Conservation (phyloP, 192 early-diverging fungal species). For the Diversispora epigaea region DNA sequence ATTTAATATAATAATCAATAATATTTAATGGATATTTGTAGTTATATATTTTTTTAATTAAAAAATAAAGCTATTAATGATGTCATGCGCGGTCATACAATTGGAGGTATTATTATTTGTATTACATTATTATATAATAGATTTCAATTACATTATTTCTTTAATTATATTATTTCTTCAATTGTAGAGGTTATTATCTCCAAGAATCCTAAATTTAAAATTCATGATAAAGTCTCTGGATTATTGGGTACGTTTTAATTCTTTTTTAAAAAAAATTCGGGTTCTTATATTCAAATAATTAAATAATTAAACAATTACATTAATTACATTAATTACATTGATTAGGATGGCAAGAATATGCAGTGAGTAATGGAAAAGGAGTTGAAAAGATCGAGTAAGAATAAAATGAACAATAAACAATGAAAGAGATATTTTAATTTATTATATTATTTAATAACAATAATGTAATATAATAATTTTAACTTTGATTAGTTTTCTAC, state of each 20-base stretch:
- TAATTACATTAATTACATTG: constrained; percentile 21
- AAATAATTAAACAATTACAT: neutral
- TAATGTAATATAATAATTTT: too few relatives aligned
- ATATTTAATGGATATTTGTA: neutral
- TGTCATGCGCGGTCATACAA: constrained; percentile 45
- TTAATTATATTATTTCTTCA: neutral
- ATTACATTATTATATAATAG: neutral
- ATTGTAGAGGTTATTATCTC: constrained; percentile 40
- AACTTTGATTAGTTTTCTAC: constrained; percentile 27
- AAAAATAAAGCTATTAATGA: constrained; percentile 42
- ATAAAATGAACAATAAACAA: neutral
- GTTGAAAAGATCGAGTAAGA: constrained; percentile 40
- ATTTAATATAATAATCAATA: neutral
- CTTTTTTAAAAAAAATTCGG: neutral
- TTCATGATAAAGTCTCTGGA: constrained; percentile 34
- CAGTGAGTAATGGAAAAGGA: constrained; percentile 42
- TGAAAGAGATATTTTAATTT: too few relatives aligned
- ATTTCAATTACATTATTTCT: neutral
- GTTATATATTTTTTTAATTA: neutral
- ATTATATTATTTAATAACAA: neutral
- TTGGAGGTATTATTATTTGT: constrained; percentile 19
- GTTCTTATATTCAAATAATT: too few relatives aligned
- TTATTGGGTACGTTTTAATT: constrained; percentile 1
- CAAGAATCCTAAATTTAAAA: constrained; percentile 39
- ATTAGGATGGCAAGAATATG: constrained; percentile 52